A percentile compares a stretch with the other conserved stretches of the same genome.
phyloP scores from a whole-genome alignment of 768 basidiomycete genomes.

The Sistotremastrum suecicum region DNA sequence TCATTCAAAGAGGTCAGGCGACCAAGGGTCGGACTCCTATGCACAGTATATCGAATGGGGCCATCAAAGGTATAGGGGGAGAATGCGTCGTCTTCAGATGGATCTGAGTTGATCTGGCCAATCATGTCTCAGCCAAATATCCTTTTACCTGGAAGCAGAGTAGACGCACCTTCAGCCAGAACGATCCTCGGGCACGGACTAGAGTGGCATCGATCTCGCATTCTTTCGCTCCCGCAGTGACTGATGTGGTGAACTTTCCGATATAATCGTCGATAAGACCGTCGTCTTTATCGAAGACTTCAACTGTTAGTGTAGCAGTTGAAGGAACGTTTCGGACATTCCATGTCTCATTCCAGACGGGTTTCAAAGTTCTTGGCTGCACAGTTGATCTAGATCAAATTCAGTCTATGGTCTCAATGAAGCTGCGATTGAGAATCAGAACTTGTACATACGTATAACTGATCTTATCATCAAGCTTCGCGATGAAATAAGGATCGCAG shows the following conservation, averaged over 20 bases:
- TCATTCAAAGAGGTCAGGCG: slow-evolving; percentile 45
- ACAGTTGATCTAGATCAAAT: slow-evolving; percentile 43
- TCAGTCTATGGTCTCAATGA: slow-evolving; percentile 1
- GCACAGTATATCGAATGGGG: slow-evolving; percentile 55
- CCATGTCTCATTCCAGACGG: slow-evolving; percentile 73
- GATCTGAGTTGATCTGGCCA: slow-evolving; percentile 39
- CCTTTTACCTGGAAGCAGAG: neutral
- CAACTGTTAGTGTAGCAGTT: slow-evolving; percentile 42
- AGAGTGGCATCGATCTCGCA: slow-evolving; percentile 42
- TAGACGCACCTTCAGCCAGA: slow-evolving; percentile 49
- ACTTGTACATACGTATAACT: slow-evolving; percentile 42
- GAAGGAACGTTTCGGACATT: slow-evolving; percentile 56
- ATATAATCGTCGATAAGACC: slow-evolving; percentile 47
- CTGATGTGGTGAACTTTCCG: slow-evolving; percentile 42
- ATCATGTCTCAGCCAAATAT: neutral
- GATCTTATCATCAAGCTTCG: slow-evolving; percentile 48
- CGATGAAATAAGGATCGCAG: slow-evolving; percentile 62
- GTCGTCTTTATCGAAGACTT: slow-evolving; percentile 58
- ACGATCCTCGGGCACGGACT: slow-evolving; percentile 38
- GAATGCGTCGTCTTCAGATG: slow-evolving; percentile 27
- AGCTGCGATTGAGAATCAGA: neutral
- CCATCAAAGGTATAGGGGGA: slow-evolving; percentile 57
- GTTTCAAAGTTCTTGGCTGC: slow-evolving; percentile 36
- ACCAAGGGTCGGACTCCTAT: slow-evolving; percentile 60
- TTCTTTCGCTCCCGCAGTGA: slow-evolving; percentile 48